Base-by-base conservation (phyloP, 805 yeast species). In the Lipomyces orientalis region DNA sequence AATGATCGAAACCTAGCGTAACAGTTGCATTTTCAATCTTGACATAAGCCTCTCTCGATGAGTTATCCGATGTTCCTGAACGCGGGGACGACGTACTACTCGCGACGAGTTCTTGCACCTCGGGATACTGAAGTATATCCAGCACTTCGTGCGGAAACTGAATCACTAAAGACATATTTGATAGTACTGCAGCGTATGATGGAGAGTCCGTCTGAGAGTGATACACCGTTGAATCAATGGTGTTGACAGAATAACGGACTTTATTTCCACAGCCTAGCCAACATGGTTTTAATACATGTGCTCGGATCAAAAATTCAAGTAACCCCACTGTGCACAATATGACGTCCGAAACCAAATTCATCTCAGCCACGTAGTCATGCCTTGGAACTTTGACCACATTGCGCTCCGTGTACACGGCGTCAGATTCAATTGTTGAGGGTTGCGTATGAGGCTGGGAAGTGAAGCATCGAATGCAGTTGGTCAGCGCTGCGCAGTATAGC, bases 291-390 rank as follows among this genome's bases (percentile, higher is more conserved):
- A 58, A 29, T 14, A 43, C 6, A 16, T 34, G 9, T 3, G 34
- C 52, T n/a, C 52, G 49, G 54, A 58, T 58, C 25, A 58, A n/a
- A 29, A 58, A 58, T 16, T 58, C 61, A 8, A 58, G 61, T 4
- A 58, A 39, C 6, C 52, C 52, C 22, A 58, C 31, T 22, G 61
- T 39, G 52, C 61, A 58, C 31, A 58, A 29, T 22, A 58, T 29
- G 9, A 37, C 39, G 61, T 58, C 61, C 9, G 51, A 35, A 5
- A 58, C 33, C 12, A 58, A n/a, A 29, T 58, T 58, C 61, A 58
- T 37, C 25, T 35, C 49, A 43, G 49, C 49, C 22, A 43, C 49
- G 49, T 43, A 43, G 49, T 43, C 49, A n/a, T 43, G 22, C 22
- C 16, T 43, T 43, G 49, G 6, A 8, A 7, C 7, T 43, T 19